phyloP scores from a whole-genome alignment of 164 flowering plant genomes.

The Berberis thunbergii region DNA sequence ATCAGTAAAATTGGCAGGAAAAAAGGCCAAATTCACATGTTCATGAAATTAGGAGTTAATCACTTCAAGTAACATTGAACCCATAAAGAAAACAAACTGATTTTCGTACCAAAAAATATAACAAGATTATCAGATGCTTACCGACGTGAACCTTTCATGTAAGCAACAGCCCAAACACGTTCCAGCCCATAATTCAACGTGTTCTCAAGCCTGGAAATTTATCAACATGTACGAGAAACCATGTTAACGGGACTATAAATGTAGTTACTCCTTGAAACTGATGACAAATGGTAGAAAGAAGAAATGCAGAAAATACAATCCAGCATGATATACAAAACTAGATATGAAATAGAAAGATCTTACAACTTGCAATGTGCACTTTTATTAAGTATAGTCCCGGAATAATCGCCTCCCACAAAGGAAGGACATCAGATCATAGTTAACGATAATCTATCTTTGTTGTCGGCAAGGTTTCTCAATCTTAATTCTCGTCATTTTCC shows the following conservation, averaged over 20 bases:
- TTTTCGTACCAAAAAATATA: not conserved
- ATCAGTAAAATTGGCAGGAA: no score
- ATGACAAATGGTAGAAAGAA: not conserved
- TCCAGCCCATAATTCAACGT: constrained; percentile 90
- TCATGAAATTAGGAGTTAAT: not conserved
- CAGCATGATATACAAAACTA: no score
- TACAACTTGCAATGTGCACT: no score
- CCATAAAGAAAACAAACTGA: not conserved
- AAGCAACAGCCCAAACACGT: constrained; percentile 94
- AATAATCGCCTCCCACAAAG: no score
- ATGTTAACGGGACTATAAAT: not conserved
- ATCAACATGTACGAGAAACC: constrained; percentile 4
- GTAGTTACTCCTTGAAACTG: not conserved
- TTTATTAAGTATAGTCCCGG: no score
- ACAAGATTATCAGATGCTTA: constrained; percentile 17
- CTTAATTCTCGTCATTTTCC: no score
- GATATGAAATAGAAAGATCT: no score
- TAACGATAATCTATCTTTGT: no score
- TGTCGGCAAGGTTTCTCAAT: no score
- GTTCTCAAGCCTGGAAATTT: constrained; percentile 70
- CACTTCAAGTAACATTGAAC: not conserved
- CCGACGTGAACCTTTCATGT: constrained; percentile 75
- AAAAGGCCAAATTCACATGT: no score
- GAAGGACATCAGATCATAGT: no score
- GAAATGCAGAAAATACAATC: no score